A percentile compares a stretch with the other conserved stretches of the same genome.
These are phyloP conservation scores for Hymenoscyphus infarciens DNA, from an alignment of 2,329 filamentous ascomycete species.

Conservation along the genomic window DNA sequence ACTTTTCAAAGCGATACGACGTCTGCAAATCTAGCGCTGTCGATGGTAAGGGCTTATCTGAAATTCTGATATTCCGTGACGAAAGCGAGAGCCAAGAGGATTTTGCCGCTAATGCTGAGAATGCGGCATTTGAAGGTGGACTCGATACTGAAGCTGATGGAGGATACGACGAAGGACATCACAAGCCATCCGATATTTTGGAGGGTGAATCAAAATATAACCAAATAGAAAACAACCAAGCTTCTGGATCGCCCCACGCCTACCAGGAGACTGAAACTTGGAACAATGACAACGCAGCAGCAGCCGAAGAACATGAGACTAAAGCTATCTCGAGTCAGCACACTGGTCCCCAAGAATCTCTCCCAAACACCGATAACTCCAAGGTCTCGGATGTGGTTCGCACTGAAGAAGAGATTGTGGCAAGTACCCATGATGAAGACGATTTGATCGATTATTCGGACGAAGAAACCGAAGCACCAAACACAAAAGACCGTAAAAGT, in stretches of 20 bases:
- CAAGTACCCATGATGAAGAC: conserved; percentile 32
- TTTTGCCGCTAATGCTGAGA: conserved; percentile 8
- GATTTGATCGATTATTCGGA: conserved; percentile 50
- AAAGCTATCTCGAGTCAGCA: not conserved
- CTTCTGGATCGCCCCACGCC: not conserved
- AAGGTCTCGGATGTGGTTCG: not conserved
- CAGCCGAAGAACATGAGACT: not conserved
- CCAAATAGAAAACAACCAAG: not conserved
- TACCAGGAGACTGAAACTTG: not conserved
- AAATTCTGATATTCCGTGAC: conserved; percentile 28
- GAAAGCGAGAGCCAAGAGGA: conserved; percentile 26
- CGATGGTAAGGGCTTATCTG: conserved; percentile 49
- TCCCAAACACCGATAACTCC: not conserved
- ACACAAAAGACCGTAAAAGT: conserved; percentile 5
- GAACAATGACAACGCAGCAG: not conserved
- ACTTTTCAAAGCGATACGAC: conserved; percentile 49
- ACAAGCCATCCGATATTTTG: not conserved
- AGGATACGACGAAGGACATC: not conserved
- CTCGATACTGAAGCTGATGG: not conserved
- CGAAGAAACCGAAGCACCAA: conserved; percentile 33
- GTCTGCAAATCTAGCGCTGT: conserved; percentile 50
- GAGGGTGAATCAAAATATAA: conserved; percentile 2
- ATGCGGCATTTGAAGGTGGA: not conserved
- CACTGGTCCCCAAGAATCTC: not conserved
- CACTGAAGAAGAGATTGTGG: not conserved